Evolutionary conservation across 257 asterid genomes (phyloP).

Genomic region (Jacaranda copaia): DNA sequence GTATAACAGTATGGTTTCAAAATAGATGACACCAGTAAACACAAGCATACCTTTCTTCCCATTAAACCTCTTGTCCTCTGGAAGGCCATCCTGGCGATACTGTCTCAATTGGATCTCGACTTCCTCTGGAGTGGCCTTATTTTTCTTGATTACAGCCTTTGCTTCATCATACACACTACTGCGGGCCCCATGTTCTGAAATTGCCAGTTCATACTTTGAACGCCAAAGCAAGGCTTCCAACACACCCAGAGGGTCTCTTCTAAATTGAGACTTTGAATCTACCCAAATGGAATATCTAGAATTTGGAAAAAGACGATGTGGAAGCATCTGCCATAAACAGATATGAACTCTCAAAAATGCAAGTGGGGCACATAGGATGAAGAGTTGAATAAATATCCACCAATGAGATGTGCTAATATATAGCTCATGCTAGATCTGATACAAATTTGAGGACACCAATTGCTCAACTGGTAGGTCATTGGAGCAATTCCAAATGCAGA

Average conservation of each 20-base stretch:
- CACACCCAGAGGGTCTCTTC: constrained; percentile 96
- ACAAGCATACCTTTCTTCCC: constrained; percentile 88
- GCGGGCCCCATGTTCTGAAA: constrained; percentile 99
- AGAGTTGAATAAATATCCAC: neutral
- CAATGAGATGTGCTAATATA: constrained; percentile 19
- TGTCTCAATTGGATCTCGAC: constrained; percentile 86
- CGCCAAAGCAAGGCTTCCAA: constrained; percentile 95
- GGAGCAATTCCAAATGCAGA: neutral
- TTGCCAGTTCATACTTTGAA: constrained; percentile 78
- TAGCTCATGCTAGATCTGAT: neutral
- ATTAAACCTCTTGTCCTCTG: constrained; percentile 89
- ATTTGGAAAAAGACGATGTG: constrained; percentile 96
- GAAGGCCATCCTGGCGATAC: constrained; percentile 84
- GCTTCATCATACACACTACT: constrained; percentile 98
- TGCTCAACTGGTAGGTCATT: neutral
- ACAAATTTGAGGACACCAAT: neutral
- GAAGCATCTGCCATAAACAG: constrained; percentile 78
- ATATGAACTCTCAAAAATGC: constrained; percentile 17
- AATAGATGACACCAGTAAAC: constrained; percentile 9
- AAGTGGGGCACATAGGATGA: neutral
- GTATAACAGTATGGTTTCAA: constrained; percentile 5
- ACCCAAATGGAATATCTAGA: constrained; percentile 95
- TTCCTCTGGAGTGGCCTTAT: constrained; percentile 96
- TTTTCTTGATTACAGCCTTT: constrained; percentile 93
- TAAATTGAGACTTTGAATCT: constrained; percentile 93